Base-by-base conservation (phyloP, 2,329 filamentous ascomycete genomes). In the Aureobasidium sp. region DNA sequence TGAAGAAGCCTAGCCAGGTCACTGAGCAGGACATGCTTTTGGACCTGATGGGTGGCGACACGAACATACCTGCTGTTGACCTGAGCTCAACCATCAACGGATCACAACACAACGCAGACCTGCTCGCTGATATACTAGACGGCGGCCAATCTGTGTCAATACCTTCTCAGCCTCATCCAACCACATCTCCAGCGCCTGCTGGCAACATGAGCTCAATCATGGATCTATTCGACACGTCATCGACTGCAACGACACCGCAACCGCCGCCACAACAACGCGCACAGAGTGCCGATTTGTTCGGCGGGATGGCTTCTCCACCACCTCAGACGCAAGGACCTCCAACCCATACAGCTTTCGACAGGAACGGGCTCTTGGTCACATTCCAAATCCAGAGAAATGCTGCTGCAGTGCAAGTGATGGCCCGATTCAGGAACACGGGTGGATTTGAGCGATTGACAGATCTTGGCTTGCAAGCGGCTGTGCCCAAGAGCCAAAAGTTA, bases 401-500 rank as follows among this genome's bases (percentile, higher is more conserved):
- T 3, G 89, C 90, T 49, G 84, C 85, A 9, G 87, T 96, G 22
- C 91, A 96, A 71, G 86, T 96, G 7, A 80, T 87, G 54, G 91
- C 91, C 17, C 85, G 86, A 9, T 99, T 99, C 80, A 84, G 83
- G 42, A 97, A 97, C 74, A 83, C 77, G 0, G 88, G 86, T 15
- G 80, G 81, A 62, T 84, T 87, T 33, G 81, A 81, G 15, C 77
- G 79, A 15, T 79, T 97, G 53, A 86, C 86, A 17, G 84, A 83
- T 49, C 89, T 97, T 33, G 90, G 90, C 29, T 75, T 99, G 66
- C 94, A 99, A 74, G 94, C 93, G 47, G 94, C 94, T 0, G 94
- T 99, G 60, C 94, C 94, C 9, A 99, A 97, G 77, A 91, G 89
- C 48, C 94, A 99, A 76, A 96, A 94, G 73, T 77, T 99, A 69